Evolutionary conservation across 1,284 basidiomycete species (phyloP), one percentile per base, ranked within the genome.

Genomic region (Leccinum glutinopallens): DNA sequence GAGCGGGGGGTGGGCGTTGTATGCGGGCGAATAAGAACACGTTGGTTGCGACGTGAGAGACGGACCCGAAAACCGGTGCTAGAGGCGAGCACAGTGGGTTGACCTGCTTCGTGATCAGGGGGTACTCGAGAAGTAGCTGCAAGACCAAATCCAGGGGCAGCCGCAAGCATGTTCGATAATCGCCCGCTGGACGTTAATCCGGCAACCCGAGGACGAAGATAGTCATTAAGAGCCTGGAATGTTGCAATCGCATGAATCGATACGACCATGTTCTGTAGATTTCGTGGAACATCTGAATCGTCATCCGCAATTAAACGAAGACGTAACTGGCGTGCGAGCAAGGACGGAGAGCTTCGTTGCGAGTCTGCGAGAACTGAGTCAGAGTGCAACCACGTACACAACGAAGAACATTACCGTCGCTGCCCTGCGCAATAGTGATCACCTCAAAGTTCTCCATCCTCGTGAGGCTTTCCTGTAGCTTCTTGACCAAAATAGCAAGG

Each of bases 231-330:
- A 0, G 95, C 94, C 76, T 96, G 94, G 83, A 98, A 94, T 0
- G 95, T 97, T 0, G 96, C 96, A 65, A 98, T 97, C 3, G 95
- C 96, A 73, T 97, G 96, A 66, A 98, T 97, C 4, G 95, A 97
- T 41, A 97, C 93, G 57, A 94, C 92, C 69, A 98, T 92, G 68
- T 94, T 94, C 69, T 91, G 90, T 64, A 94, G 84, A 71, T 87
- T 90, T 62, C 90, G 88, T 7, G 96, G 94, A 32, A 96, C 84
- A 69, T 96, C 93, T 0, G 92, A 87, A 54, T 92, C 92, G 62
- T 96, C 93, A 17, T 89, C 90, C 1, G 94, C 93, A 37, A 93
- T 84, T n/a, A 98, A 81, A 37, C 93, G 89, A 25, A 98, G 86
- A 6, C 94, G 90, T 59, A 98, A 79, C 72, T 95, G 93, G 32